Evolutionary conservation across 2,329 filamentous ascomycete genomes (phyloP).

Genomic region (Graphilbum sp.): DNA sequence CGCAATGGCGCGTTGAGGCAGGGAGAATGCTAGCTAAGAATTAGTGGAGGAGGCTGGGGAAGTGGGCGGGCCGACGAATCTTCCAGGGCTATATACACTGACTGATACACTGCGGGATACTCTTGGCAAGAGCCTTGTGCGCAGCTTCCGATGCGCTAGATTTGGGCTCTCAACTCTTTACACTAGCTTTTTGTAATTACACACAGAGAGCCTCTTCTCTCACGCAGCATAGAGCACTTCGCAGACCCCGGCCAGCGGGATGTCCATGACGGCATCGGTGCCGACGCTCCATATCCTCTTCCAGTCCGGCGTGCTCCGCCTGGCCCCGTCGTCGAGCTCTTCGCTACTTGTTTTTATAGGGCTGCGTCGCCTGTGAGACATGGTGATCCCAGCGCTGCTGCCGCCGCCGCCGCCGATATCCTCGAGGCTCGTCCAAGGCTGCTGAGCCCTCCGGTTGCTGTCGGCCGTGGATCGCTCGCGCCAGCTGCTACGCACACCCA

Average conservation of each 20-base stretch:
- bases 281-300: slow-evolving; percentile 73
- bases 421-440: background rate
- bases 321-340: slow-evolving; percentile 1
- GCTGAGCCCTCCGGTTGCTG: background rate
- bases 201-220: background rate
- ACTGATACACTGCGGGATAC: no score
- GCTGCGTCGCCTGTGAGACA: slow-evolving; percentile 4
- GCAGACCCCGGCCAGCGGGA: slow-evolving; percentile 86
- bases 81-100: background rate
- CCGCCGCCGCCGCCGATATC: slow-evolving; percentile 18
- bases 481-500: background rate
- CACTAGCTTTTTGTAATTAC: background rate
- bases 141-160: no score
- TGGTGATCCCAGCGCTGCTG: slow-evolving; percentile 8
- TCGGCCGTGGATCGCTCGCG: slow-evolving; percentile 1
- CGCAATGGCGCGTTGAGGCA: background rate
- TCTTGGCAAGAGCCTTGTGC: no score
- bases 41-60: slow-evolving; percentile 4
- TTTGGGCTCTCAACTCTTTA: no score
- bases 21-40: background rate
- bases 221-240: slow-evolving; percentile 81
- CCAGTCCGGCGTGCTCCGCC: slow-evolving; percentile 41
- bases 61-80: background rate
- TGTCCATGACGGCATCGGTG: slow-evolving; percentile 94
- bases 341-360: background rate